Conservation (phyloP, 352 stramenopile species). For the Phytophthora tubulina region DNA sequence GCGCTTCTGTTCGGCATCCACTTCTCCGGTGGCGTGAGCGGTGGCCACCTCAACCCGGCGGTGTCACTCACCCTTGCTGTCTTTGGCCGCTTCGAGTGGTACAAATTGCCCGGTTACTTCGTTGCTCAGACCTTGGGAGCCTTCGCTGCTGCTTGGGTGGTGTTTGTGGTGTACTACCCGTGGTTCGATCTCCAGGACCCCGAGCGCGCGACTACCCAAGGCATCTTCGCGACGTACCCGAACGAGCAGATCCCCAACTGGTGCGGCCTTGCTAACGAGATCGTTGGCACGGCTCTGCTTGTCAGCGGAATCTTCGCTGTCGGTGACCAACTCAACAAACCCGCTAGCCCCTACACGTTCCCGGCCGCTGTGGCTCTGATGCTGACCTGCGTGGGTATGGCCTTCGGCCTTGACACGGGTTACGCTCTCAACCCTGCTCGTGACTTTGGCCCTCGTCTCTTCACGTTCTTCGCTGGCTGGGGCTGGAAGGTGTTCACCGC, state of each 20-base stretch:
- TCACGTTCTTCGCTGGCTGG: slow-evolving; percentile 54
- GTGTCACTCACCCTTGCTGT: slow-evolving; percentile 58
- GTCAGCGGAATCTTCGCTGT: slow-evolving; percentile 55
- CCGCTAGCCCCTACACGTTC: slow-evolving; percentile 43
- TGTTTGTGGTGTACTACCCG: slow-evolving; percentile 71
- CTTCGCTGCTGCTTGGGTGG: slow-evolving; percentile 49
- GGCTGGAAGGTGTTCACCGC: slow-evolving; percentile 51
- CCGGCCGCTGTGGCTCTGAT: slow-evolving; percentile 44
- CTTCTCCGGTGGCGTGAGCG: slow-evolving; percentile 57
- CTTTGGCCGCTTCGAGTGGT: slow-evolving; percentile 57
- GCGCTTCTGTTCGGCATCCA: slow-evolving; percentile 71
- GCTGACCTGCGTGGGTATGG: slow-evolving; percentile 47
- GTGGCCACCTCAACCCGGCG: slow-evolving; percentile 71
- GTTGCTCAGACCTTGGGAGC: slow-evolving; percentile 53
- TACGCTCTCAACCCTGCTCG: slow-evolving; percentile 55
- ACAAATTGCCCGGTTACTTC: slow-evolving; percentile 61
- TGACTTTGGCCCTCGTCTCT: slow-evolving; percentile 57
- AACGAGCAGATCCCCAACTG: slow-evolving; percentile 55
- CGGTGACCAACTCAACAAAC: slow-evolving; percentile 52
- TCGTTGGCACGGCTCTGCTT: slow-evolving; percentile 53
- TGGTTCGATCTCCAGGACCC: slow-evolving; percentile 59
- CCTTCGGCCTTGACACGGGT: slow-evolving; percentile 47
- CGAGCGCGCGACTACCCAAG: slow-evolving; percentile 40
- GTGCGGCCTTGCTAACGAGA: slow-evolving; percentile 52
- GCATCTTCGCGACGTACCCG: slow-evolving; percentile 58